phyloP scores from a whole-genome alignment of 2,329 filamentous ascomycete genomes.

The Volutella citrinella region DNA sequence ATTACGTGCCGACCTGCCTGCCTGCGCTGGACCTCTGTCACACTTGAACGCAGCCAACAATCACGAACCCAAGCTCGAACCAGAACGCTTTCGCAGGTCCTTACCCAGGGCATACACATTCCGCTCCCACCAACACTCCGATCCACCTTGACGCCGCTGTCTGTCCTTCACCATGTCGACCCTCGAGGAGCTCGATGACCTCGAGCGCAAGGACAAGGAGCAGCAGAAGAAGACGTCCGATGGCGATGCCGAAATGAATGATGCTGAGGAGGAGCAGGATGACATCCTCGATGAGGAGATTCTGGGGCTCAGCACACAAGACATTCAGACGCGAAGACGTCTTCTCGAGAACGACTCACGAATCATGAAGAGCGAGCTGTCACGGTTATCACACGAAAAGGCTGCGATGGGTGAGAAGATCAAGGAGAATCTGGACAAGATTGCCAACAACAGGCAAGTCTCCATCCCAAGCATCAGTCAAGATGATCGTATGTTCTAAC shows the following conservation, averaged over 20 bases:
- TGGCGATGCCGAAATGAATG: conserved; percentile 88
- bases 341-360: conserved; percentile 95
- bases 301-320: conserved; percentile 85
- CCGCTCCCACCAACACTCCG: no score
- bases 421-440: conserved; percentile 98
- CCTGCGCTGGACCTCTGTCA: conserved; percentile 18
- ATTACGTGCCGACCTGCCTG: conserved; percentile 30
- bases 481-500: no score
- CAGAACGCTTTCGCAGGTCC: no score
- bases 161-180: conserved; percentile 73
- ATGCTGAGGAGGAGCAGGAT: conserved; percentile 71
- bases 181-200: conserved; percentile 86
- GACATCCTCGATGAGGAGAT: conserved; percentile 92
- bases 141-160: no score
- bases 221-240: conserved; percentile 49
- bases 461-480: no score
- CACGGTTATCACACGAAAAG: conserved; percentile 93
- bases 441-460: conserved; percentile 91
- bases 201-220: conserved; percentile 77
- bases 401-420: conserved; percentile 97
- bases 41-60: no score
- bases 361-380: conserved; percentile 98
- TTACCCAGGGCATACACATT: no score
- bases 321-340: conserved; percentile 86
- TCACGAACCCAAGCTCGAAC: no score